A percentile compares a stretch with the other conserved stretches of the same genome.
Conservation (phyloP, 305 asterid species). For the Solanum aculeatissimum region DNA sequence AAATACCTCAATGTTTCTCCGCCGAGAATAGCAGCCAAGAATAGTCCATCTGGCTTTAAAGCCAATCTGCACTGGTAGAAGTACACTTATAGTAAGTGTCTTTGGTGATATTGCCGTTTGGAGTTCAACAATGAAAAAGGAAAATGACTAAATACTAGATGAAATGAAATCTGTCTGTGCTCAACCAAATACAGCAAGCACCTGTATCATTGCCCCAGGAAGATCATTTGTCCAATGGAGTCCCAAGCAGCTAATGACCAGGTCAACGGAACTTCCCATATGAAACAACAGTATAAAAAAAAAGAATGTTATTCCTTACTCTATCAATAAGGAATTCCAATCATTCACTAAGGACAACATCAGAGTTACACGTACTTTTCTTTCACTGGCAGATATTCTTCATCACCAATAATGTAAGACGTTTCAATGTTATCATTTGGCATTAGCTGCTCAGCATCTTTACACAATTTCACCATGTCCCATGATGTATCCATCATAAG, state of each 20-base stretch:
- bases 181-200: constrained; percentile 12
- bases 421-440: constrained; percentile 58
- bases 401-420: constrained; percentile 67
- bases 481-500: constrained; percentile 80
- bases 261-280: constrained; percentile 57
- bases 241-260: constrained; percentile 85
- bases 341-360: not conserved
- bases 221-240: constrained; percentile 99
- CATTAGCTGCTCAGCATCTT: constrained; percentile 42
- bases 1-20: constrained; percentile 83
- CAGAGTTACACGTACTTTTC: constrained; percentile 35
- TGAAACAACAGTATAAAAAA: not conserved
- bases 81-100: constrained; percentile 1
- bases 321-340: not conserved
- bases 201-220: constrained; percentile 99
- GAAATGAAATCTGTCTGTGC: not conserved
- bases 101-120: not conserved
- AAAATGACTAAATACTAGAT: not conserved
- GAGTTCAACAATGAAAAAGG: not conserved
- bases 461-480: constrained; percentile 69
- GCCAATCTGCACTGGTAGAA: constrained; percentile 77
- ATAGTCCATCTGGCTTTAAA: constrained; percentile 88
- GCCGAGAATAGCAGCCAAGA: constrained; percentile 84
- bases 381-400: constrained; percentile 79
- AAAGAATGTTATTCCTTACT: not conserved